Evolutionary conservation across 2,329 filamentous ascomycete species (phyloP), one percentile per base, ranked within the genome.

Genomic region (Clonostachys byssicola): DNA sequence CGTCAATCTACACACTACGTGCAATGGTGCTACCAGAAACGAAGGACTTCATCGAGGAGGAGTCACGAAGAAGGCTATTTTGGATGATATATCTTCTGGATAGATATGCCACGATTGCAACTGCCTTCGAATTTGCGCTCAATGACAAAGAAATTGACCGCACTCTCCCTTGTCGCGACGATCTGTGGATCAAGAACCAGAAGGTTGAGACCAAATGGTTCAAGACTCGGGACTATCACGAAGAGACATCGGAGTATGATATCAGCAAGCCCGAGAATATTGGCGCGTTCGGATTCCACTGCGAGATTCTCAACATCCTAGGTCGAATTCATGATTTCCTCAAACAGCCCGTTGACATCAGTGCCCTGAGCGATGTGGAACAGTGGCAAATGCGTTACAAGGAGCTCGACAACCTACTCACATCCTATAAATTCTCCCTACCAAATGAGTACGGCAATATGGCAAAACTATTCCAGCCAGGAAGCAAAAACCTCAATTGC

Each of bases 1-100:
- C 86, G 3, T 95, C 92, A 1, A 96, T 96, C 42, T 95, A 95
- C 61, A 96, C 91, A 0, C 72, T 95, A 41, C 79, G 91, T 47
- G 89, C 91, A 14, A 92, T 92, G 72, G 85, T 92, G 4, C 73
- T 96, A 0, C 88, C 90, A 0, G 90, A 95, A 51, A 80, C 92
- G 0, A 84, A 82, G 44, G 88, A 90, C 51, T 96, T 92, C 65
- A 86, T 95, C 47, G 91, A 96, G 61, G 92, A 96, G 51, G 92
- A 96, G 64, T 88, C 88, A 40, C 77, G 91, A 30, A 79, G 92
- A 30, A 77, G 92, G 23, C 72, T 96, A 1, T 95, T 96, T 64
- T 96, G 92, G 92, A 92, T 95, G 84, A 85, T 95, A 12, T 96
- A 95, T 60, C 70, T 96, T 12, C 75, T 96, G 6, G 92, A 96